A percentile compares a stretch with the other conserved stretches of the same genome.
These are phyloP conservation scores for Cyclotella kingstonii DNA, from an alignment of 108 stramenopile genomes.

Conservation along the genomic window DNA sequence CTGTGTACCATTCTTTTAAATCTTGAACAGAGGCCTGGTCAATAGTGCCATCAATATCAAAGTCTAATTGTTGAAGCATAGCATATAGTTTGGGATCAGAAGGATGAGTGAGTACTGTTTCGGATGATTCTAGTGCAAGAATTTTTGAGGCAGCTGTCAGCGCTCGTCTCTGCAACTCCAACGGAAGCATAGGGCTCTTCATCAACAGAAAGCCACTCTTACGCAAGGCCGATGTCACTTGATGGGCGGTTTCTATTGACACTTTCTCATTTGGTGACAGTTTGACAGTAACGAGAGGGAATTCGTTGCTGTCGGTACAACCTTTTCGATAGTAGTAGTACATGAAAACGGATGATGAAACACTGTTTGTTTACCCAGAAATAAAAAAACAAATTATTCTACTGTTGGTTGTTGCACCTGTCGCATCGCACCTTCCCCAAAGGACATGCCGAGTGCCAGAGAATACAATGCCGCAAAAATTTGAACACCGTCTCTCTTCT, in stretches of 20 bases:
- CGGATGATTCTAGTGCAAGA: slow-evolving; percentile 13
- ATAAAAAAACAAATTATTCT: not conserved
- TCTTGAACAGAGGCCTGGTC: not conserved
- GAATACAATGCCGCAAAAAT: slow-evolving; percentile 45
- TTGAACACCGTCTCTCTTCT: slow-evolving; percentile 30
- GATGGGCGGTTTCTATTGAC: slow-evolving; percentile 2
- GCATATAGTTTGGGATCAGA: slow-evolving; percentile 66
- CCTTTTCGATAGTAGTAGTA: too few relatives aligned
- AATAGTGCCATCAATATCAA: slow-evolving; percentile 5
- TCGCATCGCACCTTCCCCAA: slow-evolving; percentile 28
- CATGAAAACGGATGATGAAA: too few relatives aligned
- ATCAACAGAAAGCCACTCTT: slow-evolving; percentile 64
- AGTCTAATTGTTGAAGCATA: slow-evolving; percentile 45
- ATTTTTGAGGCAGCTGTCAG: slow-evolving; percentile 42
- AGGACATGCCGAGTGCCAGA: slow-evolving; percentile 38
- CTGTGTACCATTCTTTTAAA: slow-evolving; percentile 50
- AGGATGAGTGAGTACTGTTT: slow-evolving; percentile 51
- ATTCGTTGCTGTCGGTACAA: too few relatives aligned
- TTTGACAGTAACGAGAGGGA: too few relatives aligned
- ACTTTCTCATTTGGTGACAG: too few relatives aligned
- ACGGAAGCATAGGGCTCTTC: slow-evolving; percentile 32
- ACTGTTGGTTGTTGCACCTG: not conserved
- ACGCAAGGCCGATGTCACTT: slow-evolving; percentile 41
- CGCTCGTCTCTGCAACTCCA: slow-evolving; percentile 47
- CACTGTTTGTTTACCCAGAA: not conserved